These are phyloP conservation scores for Uncinocarpus reesii DNA, from an alignment of 2,329 filamentous ascomycete species.

Conservation along the genomic window DNA sequence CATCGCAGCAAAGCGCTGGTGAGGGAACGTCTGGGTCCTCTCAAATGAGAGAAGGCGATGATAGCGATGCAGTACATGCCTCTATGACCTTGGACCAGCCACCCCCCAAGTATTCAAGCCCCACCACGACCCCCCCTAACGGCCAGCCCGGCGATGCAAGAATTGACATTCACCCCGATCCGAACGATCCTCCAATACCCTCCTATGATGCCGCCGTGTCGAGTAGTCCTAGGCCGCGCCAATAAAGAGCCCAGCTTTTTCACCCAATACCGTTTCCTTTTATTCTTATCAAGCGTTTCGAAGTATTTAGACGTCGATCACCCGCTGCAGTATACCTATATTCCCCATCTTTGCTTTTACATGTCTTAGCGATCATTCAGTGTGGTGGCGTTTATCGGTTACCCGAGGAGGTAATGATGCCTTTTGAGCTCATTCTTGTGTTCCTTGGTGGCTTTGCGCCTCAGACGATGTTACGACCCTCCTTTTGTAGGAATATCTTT, in stretches of 20 bases:
- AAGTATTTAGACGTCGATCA: slow-evolving; percentile 1
- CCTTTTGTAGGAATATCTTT: neutral
- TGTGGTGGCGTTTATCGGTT: slow-evolving; percentile 4
- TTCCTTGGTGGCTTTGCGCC: neutral
- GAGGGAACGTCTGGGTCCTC: slow-evolving; percentile 54
- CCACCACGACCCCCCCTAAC: slow-evolving; percentile 32
- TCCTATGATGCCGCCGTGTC: slow-evolving; percentile 68
- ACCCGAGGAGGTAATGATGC: neutral
- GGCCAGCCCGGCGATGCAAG: slow-evolving; percentile 7
- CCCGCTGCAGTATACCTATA: neutral
- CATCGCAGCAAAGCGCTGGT: slow-evolving; percentile 56
- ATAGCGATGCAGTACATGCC: slow-evolving; percentile 16
- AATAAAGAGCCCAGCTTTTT: neutral
- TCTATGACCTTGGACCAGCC: slow-evolving; percentile 33
- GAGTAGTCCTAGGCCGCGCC: slow-evolving; percentile 13
- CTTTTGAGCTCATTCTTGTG: neutral
- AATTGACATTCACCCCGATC: slow-evolving; percentile 20
- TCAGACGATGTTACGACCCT: slow-evolving; percentile 8
- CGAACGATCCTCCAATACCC: slow-evolving; percentile 59
- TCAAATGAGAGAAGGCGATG: slow-evolving; percentile 16
- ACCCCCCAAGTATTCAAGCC: slow-evolving; percentile 62
- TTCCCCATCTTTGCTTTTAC: neutral
- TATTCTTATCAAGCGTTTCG: slow-evolving; percentile 1
- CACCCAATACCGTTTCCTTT: neutral
- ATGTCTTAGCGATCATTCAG: slow-evolving; percentile 9